Evolutionary conservation across 2,329 filamentous ascomycete species (phyloP).

Genomic region (Exophiala phaeomuriformis): DNA sequence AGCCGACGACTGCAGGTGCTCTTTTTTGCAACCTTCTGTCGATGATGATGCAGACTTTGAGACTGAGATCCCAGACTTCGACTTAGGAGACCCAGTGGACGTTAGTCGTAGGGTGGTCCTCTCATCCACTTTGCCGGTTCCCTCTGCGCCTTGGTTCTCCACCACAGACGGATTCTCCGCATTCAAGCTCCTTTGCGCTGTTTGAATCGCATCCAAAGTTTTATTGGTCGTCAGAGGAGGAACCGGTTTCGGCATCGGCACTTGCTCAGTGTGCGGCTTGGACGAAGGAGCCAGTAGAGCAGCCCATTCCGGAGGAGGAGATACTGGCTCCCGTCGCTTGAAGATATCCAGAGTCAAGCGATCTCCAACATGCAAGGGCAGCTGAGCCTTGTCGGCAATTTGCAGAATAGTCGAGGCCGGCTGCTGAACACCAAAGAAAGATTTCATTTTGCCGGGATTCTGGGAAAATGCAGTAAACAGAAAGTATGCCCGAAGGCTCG

Average conservation of each 20-base stretch:
- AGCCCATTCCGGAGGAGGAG: neutral
- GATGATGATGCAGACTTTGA: too few species aligned
- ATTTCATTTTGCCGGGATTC: constrained; percentile 1
- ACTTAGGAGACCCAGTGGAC: too few species aligned
- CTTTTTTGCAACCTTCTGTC: too few species aligned
- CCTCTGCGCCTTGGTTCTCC: too few species aligned
- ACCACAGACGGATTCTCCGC: too few species aligned
- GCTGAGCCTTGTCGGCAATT: constrained; percentile 4
- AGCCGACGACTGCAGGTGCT: too few species aligned
- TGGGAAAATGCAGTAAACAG: constrained; percentile 15
- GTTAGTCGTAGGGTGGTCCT: neutral
- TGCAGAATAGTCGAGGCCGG: constrained; percentile 7
- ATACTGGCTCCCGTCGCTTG: neutral
- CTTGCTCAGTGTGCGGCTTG: neutral
- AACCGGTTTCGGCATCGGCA: neutral
- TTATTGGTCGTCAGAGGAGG: neutral
- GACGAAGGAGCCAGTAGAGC: neutral
- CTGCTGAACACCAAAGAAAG: neutral
- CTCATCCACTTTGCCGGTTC: neutral
- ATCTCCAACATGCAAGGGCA: constrained; percentile 5
- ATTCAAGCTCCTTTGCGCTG: neutral
- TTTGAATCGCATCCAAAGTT: neutral
- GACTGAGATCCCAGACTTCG: too few species aligned
- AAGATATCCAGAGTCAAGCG: neutral
- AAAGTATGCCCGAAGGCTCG: constrained; percentile 7